Evolutionary conservation across 1,139 yeast genomes (phyloP), one percentile per base, ranked within the genome.

Genomic region (Nakaseomyces sp.): DNA sequence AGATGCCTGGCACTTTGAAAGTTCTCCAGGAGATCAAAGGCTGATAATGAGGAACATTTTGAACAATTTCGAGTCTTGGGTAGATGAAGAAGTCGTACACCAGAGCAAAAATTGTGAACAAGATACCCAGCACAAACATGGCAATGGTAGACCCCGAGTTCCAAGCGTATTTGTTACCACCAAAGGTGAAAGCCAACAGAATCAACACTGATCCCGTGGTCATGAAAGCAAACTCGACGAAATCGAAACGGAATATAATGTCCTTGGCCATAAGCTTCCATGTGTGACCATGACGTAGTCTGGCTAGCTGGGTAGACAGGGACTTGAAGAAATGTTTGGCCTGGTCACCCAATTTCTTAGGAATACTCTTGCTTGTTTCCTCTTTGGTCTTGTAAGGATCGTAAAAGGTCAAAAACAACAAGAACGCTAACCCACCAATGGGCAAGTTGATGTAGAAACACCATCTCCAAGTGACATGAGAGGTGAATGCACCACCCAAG

Each of bases 401-500:
- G 62, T 77, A 79, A n/a, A 73, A 68, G 38, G 69, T 54, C 6
- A 67, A 47, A 41, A 82, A 67, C 17, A 73, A 56, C 0, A 63
- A 57, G 15, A 73, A 61, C 0, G 83, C 79, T 3, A 72, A 49
- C 0, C 82, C 87, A 15, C 85, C 84, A 41, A 81, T 65, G 4
- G 89, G 87, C 47, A 83, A 62, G 57, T 81, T 82, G 53, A 83
- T 71, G 60, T 77, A 83, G 60, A 82, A 83, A 53, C 86, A 78
- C 89, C 89, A 81, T 58, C 91, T 70, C 91, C 91, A 83, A 15
- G 77, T 67, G 1, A 76, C 79, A 43, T 74, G 69, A 12, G 76
- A 58, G 2, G 84, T 71, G 52, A 80, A 74, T 1, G 81, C 79
- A 25, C 88, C 88, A 22, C 88, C 88, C 32, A 81, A 56, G 43